phyloP scores from a whole-genome alignment of 2,329 filamentous ascomycete species.

The Colletotrichum eremochloae region DNA sequence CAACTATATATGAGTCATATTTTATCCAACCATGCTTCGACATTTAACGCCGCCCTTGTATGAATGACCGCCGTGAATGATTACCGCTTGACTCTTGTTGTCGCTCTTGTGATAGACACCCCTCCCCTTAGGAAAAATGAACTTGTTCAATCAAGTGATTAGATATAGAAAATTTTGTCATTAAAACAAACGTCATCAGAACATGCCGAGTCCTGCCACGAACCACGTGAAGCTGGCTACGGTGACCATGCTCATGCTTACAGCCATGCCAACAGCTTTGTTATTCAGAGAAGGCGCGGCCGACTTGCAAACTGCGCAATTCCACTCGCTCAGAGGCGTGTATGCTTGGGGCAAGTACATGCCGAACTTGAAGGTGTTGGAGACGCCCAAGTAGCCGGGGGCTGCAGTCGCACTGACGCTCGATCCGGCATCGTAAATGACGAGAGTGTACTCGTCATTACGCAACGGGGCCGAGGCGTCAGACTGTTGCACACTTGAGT shows the following conservation, averaged over 20 bases:
- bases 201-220: slow-evolving; percentile 57
- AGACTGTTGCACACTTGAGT: slow-evolving; percentile 65
- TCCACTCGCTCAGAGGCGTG: slow-evolving; percentile 64
- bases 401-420: slow-evolving; percentile 63
- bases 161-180: slow-evolving; percentile 19
- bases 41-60: slow-evolving; percentile 35
- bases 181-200: slow-evolving; percentile 42
- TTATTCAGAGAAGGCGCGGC: slow-evolving; percentile 62
- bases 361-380: slow-evolving; percentile 66
- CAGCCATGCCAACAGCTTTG: slow-evolving; percentile 63
- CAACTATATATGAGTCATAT: slow-evolving; percentile 36
- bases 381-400: slow-evolving; percentile 68
- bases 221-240: slow-evolving; percentile 75
- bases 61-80: slow-evolving; percentile 32
- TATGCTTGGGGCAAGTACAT: slow-evolving; percentile 69
- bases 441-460: slow-evolving; percentile 70
- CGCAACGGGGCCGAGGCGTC: slow-evolving; percentile 61
- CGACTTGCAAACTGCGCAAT: slow-evolving; percentile 70
- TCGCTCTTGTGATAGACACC: slow-evolving; percentile 21
- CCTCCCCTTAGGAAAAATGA: slow-evolving; percentile 1
- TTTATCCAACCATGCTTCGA: slow-evolving; percentile 37
- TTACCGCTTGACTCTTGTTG: slow-evolving; percentile 36
- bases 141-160: slow-evolving; percentile 31
- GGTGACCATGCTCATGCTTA: slow-evolving; percentile 68
- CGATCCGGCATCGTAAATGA: slow-evolving; percentile 71